Percentiles rank a stretch among this genome's conserved stretches.
phyloP scores from a whole-genome alignment of 176 grass and related monocot genomes.

The Thinopyrum elongatum region DNA sequence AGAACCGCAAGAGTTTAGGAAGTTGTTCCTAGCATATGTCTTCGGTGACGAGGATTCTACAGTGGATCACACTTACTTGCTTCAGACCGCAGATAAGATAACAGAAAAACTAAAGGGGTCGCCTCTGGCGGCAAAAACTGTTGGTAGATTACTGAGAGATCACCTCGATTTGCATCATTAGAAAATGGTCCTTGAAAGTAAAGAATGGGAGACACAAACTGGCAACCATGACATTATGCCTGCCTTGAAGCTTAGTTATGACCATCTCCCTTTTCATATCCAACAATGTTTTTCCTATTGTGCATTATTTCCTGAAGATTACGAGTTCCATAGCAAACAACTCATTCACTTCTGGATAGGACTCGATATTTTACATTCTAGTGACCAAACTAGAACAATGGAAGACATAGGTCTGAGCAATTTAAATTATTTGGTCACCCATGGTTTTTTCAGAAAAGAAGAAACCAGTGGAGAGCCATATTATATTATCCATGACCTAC shows the following conservation, averaged over 20 bases:
- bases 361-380: neutral
- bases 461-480: no score
- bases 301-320: slow-evolving; percentile 21
- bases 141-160: no score
- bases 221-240: slow-evolving; percentile 17
- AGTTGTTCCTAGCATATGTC: neutral
- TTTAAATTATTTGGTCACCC: no score
- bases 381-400: neutral
- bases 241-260: neutral
- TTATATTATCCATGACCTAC: no score
- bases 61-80: neutral
- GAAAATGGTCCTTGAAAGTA: slow-evolving; percentile 1
- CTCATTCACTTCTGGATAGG: slow-evolving; percentile 28
- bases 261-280: slow-evolving; percentile 5
- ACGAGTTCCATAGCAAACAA: neutral
- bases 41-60: neutral
- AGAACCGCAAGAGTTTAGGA: neutral
- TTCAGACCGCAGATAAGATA: no score
- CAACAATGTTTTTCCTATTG: slow-evolving; percentile 20
- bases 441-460: no score
- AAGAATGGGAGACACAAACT: neutral
- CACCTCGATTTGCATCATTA: neutral
- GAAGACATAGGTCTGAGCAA: no score
- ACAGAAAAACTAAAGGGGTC: no score
- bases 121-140: no score